Conservation (phyloP, 805 yeast species). For the Candida coleopterorum region DNA sequence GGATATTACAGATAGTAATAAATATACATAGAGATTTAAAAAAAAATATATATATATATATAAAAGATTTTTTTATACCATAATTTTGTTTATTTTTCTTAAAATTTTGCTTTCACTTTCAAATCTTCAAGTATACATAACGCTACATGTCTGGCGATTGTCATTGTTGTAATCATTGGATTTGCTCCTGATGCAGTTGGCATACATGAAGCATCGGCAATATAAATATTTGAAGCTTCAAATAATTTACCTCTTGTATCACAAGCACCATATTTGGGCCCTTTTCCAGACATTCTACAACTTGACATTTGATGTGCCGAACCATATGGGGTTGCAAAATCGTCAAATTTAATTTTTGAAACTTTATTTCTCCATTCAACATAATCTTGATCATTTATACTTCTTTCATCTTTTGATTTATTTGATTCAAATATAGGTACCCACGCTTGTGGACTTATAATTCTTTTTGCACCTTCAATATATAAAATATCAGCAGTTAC, state of each 20-base stretch:
- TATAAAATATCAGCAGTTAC: constrained; percentile 42
- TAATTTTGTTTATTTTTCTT: constrained; percentile 5
- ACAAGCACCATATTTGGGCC: constrained; percentile 40
- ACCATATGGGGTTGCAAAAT: constrained; percentile 33
- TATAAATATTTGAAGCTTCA: constrained; percentile 44
- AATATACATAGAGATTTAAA: no score
- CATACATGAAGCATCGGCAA: constrained; percentile 47
- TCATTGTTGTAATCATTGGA: constrained; percentile 49
- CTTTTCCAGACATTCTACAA: constrained; percentile 47
- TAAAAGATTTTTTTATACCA: no score
- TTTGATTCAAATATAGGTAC: constrained; percentile 33
- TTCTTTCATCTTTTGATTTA: constrained; percentile 33
- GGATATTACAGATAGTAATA: constrained; percentile 8
- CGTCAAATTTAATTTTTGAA: constrained; percentile 21
- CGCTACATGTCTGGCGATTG: constrained; percentile 41
- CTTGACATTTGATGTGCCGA: constrained; percentile 53
- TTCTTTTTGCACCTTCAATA: constrained; percentile 45
- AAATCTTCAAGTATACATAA: constrained; percentile 32
- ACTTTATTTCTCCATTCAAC: constrained; percentile 30
- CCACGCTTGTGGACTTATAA: constrained; percentile 29
- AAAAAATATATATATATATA: no score
- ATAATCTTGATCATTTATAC: constrained; percentile 40
- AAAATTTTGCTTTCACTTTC: constrained; percentile 22
- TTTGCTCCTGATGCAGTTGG: constrained; percentile 53
- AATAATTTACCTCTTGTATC: constrained; percentile 41